phyloP scores from a whole-genome alignment of 495 filamentous ascomycete species.

The Staphylotrichum longicolle region DNA sequence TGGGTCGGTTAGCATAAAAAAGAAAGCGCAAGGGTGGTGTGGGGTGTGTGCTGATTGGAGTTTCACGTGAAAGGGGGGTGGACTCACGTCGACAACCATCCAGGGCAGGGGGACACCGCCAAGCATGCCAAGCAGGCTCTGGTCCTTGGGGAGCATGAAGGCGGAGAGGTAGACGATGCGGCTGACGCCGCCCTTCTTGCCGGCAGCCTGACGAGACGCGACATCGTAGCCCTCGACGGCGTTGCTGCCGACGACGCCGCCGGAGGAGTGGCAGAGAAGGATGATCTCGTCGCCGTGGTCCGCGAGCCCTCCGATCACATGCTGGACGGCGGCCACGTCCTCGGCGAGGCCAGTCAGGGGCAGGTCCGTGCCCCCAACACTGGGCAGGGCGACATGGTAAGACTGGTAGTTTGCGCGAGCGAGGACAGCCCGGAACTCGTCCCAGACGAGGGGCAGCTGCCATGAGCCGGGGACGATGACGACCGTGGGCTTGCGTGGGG shows the following conservation, averaged over 20 bases:
- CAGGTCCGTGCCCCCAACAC: slow-evolving; percentile 10
- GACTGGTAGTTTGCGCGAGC: neutral
- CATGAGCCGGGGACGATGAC: slow-evolving; percentile 14
- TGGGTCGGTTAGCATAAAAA: neutral
- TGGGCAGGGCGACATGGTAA: slow-evolving; percentile 6
- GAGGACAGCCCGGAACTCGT: slow-evolving; percentile 15
- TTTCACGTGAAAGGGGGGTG: neutral
- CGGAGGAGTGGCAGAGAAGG: slow-evolving; percentile 14
- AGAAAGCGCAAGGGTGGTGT: neutral
- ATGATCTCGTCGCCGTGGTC: slow-evolving; percentile 13
- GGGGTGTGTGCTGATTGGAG: too few relatives aligned
- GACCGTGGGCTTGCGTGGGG: slow-evolving; percentile 8
- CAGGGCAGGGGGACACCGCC: slow-evolving; percentile 9
- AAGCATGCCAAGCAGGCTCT: slow-evolving; percentile 9
- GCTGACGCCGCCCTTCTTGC: slow-evolving; percentile 10
- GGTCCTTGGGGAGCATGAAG: slow-evolving; percentile 10
- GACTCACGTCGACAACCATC: slow-evolving; percentile 14
- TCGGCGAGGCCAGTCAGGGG: slow-evolving; percentile 12
- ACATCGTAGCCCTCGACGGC: slow-evolving; percentile 10
- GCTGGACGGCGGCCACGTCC: slow-evolving; percentile 12
- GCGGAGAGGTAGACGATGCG: slow-evolving; percentile 14
- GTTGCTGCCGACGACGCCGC: slow-evolving; percentile 14
- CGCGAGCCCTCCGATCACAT: neutral
- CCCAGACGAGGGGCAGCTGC: slow-evolving; percentile 7
- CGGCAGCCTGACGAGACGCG: slow-evolving; percentile 1